Evolutionary conservation across 345 rosid genomes (phyloP).

Genomic region (Gossypium anomalum): DNA sequence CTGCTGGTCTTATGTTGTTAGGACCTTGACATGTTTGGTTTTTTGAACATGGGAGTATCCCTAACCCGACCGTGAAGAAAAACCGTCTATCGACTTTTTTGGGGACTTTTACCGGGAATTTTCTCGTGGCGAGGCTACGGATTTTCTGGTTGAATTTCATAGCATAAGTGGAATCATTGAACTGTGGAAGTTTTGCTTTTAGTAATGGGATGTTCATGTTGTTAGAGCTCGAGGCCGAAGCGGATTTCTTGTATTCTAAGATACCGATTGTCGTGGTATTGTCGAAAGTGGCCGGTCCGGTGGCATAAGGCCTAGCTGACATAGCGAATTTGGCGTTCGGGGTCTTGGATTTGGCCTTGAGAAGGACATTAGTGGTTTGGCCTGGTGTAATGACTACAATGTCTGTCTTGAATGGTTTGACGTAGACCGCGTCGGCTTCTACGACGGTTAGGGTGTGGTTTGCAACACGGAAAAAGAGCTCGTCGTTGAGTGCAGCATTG

Average conservation of each 20-base stretch:
- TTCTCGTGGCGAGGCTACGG: constrained; percentile 35
- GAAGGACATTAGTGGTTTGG: constrained; percentile 68
- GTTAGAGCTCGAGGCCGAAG: constrained; percentile 14
- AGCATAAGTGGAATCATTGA: constrained; percentile 42
- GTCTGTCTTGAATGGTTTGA: constrained; percentile 55
- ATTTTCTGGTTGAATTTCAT: constrained; percentile 32
- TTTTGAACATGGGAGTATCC: constrained; percentile 32
- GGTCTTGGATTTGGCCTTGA: constrained; percentile 31
- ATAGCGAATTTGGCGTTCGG: constrained; percentile 31
- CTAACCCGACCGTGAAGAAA: constrained; percentile 52
- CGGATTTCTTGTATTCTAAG: constrained; percentile 31
- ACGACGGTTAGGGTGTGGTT: constrained; percentile 56
- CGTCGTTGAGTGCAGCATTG: constrained; percentile 32
- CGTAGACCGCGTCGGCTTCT: constrained; percentile 63
- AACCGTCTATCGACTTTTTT: constrained; percentile 32
- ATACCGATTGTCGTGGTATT: constrained; percentile 42
- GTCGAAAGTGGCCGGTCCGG: constrained; percentile 45
- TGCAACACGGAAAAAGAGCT: constrained; percentile 28
- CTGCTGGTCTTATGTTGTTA: constrained; percentile 38
- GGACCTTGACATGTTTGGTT: constrained; percentile 36
- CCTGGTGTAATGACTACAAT: constrained; percentile 56
- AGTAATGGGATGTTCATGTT: constrained; percentile 31
- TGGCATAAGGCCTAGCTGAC: constrained; percentile 46
- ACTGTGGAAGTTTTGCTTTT: constrained; percentile 36
- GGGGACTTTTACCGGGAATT: constrained; percentile 48